Base-by-base conservation (phyloP, 2,329 filamentous ascomycete species). In the Pyrenochaeta sp. region DNA sequence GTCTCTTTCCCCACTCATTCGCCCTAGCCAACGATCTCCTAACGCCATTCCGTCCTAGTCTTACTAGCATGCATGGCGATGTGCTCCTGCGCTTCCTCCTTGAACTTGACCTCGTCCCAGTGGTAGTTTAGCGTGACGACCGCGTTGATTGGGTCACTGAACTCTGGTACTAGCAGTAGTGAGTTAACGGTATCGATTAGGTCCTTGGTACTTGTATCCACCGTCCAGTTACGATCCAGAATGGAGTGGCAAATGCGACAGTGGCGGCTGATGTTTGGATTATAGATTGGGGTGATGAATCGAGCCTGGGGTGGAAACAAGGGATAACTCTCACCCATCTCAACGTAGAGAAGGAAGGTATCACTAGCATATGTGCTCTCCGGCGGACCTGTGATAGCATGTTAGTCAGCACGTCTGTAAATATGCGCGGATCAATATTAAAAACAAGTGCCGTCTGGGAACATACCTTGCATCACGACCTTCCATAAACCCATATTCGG, bases 401-500 rank as follows among this genome's bases (percentile, higher is more conserved):
- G 12, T 13, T 36, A 10, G 32, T 36, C 6, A 36, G 32, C 6
- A 5, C 1, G 2, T 6, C 3, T 9, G 8, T 12, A 36, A 10
- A 13, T 36, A 36, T 36, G 12, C 10, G 32, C 32, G 10, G 32
- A 36, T 10, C 7, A 36, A 13, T 6, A 12, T 36, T 12, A 36
- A 36, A 13, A 3, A 8, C 32, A 3, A 36, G 10, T 3, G 12
- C 8, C 32, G 1, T 40, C 24, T 6, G 37, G 12, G 9, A 46
- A 52, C 48, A 13, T 51, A 59, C 57, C 78, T 47, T 70, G 56
- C 66, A 81, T 77, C 8, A 78, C 73, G 6, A 80, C 61, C 57
- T 80, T 80, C 77, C 75, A 79, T 64, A 80, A 78, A 1, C 62
- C 67, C 56, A 80, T 74, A 54, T 80, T 77, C 27, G 61, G 59